Conservation (phyloP, 1,139 yeast genomes). For the Yarrowia galli region DNA sequence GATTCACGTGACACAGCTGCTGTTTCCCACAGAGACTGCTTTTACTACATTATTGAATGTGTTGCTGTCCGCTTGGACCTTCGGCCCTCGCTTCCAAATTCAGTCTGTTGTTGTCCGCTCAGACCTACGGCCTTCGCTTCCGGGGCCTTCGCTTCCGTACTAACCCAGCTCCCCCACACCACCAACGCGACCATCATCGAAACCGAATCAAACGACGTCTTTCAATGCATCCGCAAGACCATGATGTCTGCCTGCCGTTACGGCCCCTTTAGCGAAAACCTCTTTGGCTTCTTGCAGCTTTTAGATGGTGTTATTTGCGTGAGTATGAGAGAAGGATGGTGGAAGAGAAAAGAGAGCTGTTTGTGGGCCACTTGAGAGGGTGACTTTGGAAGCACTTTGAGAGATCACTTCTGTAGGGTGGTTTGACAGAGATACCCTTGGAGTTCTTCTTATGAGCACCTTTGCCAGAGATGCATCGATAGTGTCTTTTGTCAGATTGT, state of each 20-base stretch:
- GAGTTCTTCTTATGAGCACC: too few relatives aligned
- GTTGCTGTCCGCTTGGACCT: neutral
- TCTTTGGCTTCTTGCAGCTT: slow-evolving; percentile 43
- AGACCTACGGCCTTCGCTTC: neutral
- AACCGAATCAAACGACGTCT: slow-evolving; percentile 44
- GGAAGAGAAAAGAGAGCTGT: too few relatives aligned
- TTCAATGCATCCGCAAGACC: slow-evolving; percentile 43
- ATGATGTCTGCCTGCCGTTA: slow-evolving; percentile 44
- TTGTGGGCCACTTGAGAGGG: too few relatives aligned
- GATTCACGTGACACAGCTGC: too few relatives aligned
- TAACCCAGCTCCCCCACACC: slow-evolving; percentile 45
- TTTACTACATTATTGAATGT: too few relatives aligned
- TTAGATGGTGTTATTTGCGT: slow-evolving; percentile 42
- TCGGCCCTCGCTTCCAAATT: too few relatives aligned
- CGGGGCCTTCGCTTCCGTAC: neutral
- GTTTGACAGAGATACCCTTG: too few relatives aligned
- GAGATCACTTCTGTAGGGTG: too few relatives aligned
- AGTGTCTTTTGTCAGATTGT: too few relatives aligned
- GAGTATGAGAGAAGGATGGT: slow-evolving; percentile 28
- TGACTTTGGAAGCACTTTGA: too few relatives aligned
- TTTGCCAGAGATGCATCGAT: too few relatives aligned
- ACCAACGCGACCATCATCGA: slow-evolving; percentile 46
- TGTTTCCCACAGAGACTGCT: too few relatives aligned
- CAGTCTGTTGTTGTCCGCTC: neutral
- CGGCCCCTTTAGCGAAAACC: slow-evolving; percentile 44